Evolutionary conservation across 768 basidiomycete species (phyloP), one percentile per base, ranked within the genome.

Genomic region (Hypholoma sublateritium): DNA sequence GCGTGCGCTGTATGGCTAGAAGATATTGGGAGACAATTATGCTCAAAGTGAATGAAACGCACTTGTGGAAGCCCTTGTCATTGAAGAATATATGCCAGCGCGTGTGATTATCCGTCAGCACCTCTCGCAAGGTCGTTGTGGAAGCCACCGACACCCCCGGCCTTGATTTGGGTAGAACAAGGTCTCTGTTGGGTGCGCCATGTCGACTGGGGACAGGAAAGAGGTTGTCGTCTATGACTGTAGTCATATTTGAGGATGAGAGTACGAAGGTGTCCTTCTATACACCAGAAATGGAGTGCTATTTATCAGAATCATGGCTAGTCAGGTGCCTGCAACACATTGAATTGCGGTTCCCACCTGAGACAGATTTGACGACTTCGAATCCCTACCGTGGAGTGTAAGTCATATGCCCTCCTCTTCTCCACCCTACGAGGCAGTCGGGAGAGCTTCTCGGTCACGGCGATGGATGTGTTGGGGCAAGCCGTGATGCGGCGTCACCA

Each of bases 1-100:
- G 60, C 62, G 53, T 72, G 72, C 2, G 65, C 49, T n/a, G 61
- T 43, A 57, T 71, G 72, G 36, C 70, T 72, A 39, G n/a, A 39
- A 16, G n/a, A 32, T 16, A 11, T 37, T 41, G 19, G 35, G 34
- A 14, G 34, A 24, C n/a, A 4, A 36, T 16, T 22, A 3, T 7
- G 9, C 22, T 21, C 5, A 9, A 32, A 5, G 5, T 8, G 13
- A 24, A 6, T 11, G 39, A 19, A 36, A 55, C 56, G 24, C 19
- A 64, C 63, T 64, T 64, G 53, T 64, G 63, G 37, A 64, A 64
- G 11, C 55, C 39, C 34, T 37, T 45, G 2, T 53, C 47, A 37
- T 64, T 61, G 44, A 64, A 64, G 39, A 61, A 64, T 24, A 64
- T 44, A 46, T 64, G 63, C 55, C 58, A 64, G 13, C 45, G 56